Evolutionary conservation across 768 basidiomycete genomes (phyloP).

Genomic region (Coprinopsis marcescibilis): DNA sequence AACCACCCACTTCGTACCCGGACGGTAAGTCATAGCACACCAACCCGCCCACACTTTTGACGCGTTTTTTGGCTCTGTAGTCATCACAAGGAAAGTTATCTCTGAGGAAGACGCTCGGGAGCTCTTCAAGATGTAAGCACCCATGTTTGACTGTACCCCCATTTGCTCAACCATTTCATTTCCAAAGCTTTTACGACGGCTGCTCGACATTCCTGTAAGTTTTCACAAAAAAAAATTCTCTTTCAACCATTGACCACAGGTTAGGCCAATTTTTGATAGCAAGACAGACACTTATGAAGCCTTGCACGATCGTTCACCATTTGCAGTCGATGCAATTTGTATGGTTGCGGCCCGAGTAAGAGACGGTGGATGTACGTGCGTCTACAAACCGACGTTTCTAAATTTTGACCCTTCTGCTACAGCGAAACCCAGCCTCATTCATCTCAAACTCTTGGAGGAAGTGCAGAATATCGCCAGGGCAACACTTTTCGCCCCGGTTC

Average conservation of each 20-base stretch:
- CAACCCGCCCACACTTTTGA: constrained; percentile 9
- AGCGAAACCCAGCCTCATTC: constrained; percentile 73
- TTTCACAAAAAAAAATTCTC: neutral
- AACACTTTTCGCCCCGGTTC: constrained; percentile 82
- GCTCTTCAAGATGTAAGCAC: constrained; percentile 73
- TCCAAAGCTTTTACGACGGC: constrained; percentile 78
- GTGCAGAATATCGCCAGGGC: constrained; percentile 81
- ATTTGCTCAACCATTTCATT: constrained; percentile 12
- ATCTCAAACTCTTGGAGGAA: constrained; percentile 71
- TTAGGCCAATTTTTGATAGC: constrained; percentile 76
- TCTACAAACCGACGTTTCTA: neutral
- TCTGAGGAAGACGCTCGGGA: constrained; percentile 80
- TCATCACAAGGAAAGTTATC: constrained; percentile 80
- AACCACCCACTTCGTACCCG: constrained; percentile 59
- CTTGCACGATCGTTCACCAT: constrained; percentile 85
- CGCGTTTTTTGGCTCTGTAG: constrained; percentile 30
- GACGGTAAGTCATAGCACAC: constrained; percentile 51
- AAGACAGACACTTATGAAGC: constrained; percentile 81
- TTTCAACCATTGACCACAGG: constrained; percentile 48
- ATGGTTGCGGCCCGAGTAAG: constrained; percentile 89
- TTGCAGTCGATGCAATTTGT: constrained; percentile 88
- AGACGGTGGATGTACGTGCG: constrained; percentile 74
- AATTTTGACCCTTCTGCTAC: constrained; percentile 14
- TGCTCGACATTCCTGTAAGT: constrained; percentile 51
- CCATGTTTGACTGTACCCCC: constrained; percentile 9